These are phyloP conservation scores for Sphaerostilbella broomeana DNA, from an alignment of 2,329 filamentous ascomycete species.

Conservation along the genomic window DNA sequence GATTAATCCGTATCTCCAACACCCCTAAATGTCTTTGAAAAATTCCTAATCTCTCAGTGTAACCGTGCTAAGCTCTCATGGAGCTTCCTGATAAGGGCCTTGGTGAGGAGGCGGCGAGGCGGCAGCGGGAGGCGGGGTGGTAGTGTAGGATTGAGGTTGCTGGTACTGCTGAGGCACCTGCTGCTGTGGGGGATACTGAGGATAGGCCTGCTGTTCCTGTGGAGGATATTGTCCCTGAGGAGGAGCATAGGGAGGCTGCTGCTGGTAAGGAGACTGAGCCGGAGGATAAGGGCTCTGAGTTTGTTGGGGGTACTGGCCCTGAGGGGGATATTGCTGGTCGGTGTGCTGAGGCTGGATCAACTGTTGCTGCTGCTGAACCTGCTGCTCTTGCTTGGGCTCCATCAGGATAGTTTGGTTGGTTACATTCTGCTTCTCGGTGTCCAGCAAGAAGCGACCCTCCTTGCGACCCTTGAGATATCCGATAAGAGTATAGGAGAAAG, in stretches of 20 bases:
- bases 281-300: slow-evolving; percentile 16
- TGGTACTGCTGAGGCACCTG: slow-evolving; percentile 21
- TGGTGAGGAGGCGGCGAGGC: slow-evolving; percentile 6
- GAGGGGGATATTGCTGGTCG: slow-evolving; percentile 12
- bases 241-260: slow-evolving; percentile 20
- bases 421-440: slow-evolving; percentile 8
- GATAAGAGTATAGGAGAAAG: slow-evolving; percentile 31
- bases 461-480: slow-evolving; percentile 33
- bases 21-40: background rate
- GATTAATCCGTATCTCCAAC: background rate
- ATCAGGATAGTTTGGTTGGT: slow-evolving; percentile 25
- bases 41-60: background rate
- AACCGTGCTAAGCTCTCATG: background rate
- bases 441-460: slow-evolving; percentile 28
- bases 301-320: slow-evolving; percentile 19
- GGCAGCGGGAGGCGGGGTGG: slow-evolving; percentile 7
- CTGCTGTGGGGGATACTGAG: slow-evolving; percentile 20
- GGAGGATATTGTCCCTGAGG: slow-evolving; percentile 18
- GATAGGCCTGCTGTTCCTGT: slow-evolving; percentile 17
- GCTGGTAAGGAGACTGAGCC: slow-evolving; percentile 24
- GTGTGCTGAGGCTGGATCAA: slow-evolving; percentile 16
- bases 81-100: slow-evolving; percentile 3
- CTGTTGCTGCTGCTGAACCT: slow-evolving; percentile 16
- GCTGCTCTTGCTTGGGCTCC: slow-evolving; percentile 27
- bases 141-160: slow-evolving; percentile 8